Evolutionary conservation across 371 early-diverging fungal species (phyloP), one percentile per base, ranked within the genome.

Genomic region (Apophysomyces ossiformis): DNA sequence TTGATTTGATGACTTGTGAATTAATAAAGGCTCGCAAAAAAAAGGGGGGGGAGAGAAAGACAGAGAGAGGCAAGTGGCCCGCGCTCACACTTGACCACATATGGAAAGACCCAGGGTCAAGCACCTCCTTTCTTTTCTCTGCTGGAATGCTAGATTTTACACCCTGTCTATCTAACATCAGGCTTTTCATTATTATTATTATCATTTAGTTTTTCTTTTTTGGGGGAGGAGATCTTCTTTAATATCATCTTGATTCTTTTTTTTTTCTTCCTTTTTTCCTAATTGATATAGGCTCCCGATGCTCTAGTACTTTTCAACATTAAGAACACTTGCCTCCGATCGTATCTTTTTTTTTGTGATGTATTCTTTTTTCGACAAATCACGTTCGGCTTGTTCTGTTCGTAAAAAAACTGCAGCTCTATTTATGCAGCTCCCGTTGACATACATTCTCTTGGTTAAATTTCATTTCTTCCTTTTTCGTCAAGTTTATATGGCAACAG

Each of bases 381-480:
- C 21, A 21, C 9, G 21, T 50, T 50, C 54, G 54, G 9, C 9
- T 21, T 50, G 54, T 50, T 21, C 54, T 50, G 54, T 50, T 50
- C 54, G 21, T 50, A 50, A 50, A 50, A 50, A 50, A 50, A 50
- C 54, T 26, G 54, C 54, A 50, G 54, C 54, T 50, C 54, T 50
- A 50, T 50, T 50, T 50, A 50, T 50, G 54, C 54, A 50, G 54
- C 54, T 50, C 54, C 54, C 54, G 54, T 50, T 50, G 54, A 50
- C 54, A 50, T 50, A 50, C 54, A 50, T 50, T 50, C 54, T 50
- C 54, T 50, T 50, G 21, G 16, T 18, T 50, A 50, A 50, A 50
- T 50, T 50, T 50, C 54, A 50, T 50, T 50, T 50, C 54, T 50
- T 50, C 54, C 54, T 50, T 50, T 50, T 50, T 50, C 54, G 54